Evolutionary conservation across 352 stramenopile genomes (phyloP).

Genomic region (Aphanomyces cochlioides): DNA sequence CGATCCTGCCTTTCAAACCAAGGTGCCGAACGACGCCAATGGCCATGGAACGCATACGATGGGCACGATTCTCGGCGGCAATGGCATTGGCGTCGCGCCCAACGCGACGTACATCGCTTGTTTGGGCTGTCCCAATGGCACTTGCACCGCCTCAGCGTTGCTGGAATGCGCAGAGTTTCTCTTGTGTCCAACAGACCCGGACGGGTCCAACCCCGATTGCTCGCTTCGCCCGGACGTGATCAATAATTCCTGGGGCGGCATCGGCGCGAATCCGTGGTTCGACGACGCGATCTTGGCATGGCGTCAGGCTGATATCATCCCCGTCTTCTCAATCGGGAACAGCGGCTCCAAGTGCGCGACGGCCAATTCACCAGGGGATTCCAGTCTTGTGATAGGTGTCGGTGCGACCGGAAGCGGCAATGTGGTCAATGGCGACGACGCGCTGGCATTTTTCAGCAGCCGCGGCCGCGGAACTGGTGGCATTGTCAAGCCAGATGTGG

Average conservation of each 20-base stretch:
- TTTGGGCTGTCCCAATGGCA: constrained; percentile 38
- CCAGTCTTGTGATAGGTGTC: constrained; percentile 38
- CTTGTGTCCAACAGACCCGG: constrained; percentile 49
- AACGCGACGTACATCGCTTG: constrained; percentile 46
- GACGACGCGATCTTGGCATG: constrained; percentile 43
- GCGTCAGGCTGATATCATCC: constrained; percentile 46
- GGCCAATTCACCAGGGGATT: constrained; percentile 42
- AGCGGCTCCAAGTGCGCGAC: constrained; percentile 31
- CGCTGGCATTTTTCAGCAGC: constrained; percentile 43
- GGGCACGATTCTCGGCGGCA: constrained; percentile 40
- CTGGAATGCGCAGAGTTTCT: constrained; percentile 48
- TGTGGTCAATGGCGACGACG: constrained; percentile 35
- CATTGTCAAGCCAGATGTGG: constrained; percentile 46
- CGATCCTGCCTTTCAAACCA: constrained; percentile 36
- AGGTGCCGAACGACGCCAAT: constrained; percentile 40
- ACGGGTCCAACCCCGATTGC: constrained; percentile 45
- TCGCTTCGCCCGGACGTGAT: constrained; percentile 49
- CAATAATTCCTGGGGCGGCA: constrained; percentile 53
- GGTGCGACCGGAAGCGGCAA: constrained; percentile 37
- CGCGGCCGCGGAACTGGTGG: constrained; percentile 40
- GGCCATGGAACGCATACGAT: constrained; percentile 50
- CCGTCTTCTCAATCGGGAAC: constrained; percentile 44
- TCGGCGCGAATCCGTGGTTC: constrained; percentile 40
- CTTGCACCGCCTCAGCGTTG: constrained; percentile 35
- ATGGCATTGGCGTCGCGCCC: constrained; percentile 43